A percentile compares a stretch with the other conserved stretches of the same genome.
Evolutionary conservation across 371 early-diverging fungal species (phyloP).

Genomic region (Batkoa obscura): DNA sequence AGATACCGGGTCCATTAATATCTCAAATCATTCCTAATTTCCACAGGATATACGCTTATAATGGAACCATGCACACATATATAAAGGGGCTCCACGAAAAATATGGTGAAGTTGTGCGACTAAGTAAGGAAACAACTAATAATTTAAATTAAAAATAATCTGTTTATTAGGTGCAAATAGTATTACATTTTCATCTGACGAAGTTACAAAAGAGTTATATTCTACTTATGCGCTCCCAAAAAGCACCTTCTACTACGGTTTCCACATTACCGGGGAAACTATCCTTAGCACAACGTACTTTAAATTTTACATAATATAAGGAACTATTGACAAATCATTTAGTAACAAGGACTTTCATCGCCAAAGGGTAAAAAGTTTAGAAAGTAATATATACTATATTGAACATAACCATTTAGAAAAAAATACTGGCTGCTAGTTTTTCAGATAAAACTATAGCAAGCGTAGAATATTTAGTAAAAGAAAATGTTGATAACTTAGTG

Average conservation of each 20-base stretch:
- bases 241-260: neutral
- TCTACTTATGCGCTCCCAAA: neutral
- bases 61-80: neutral
- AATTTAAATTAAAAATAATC: neutral
- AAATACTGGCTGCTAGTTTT: neutral
- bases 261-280: neutral
- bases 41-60: neutral
- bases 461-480: neutral
- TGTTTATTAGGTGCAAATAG: neutral
- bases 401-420: neutral
- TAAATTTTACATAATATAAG: neutral
- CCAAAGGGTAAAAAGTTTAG: neutral
- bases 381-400: neutral
- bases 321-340: neutral
- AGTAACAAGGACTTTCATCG: neutral
- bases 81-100: neutral
- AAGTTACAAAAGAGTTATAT: neutral
- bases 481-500: neutral
- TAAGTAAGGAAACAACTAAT: neutral
- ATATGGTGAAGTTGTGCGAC: neutral
- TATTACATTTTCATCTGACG: neutral
- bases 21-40: neutral
- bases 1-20: neutral
- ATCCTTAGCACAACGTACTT: neutral
- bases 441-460: neutral